Conservation (phyloP, 257 asterid genomes). For the Nyctanthes arbortristis region DNA sequence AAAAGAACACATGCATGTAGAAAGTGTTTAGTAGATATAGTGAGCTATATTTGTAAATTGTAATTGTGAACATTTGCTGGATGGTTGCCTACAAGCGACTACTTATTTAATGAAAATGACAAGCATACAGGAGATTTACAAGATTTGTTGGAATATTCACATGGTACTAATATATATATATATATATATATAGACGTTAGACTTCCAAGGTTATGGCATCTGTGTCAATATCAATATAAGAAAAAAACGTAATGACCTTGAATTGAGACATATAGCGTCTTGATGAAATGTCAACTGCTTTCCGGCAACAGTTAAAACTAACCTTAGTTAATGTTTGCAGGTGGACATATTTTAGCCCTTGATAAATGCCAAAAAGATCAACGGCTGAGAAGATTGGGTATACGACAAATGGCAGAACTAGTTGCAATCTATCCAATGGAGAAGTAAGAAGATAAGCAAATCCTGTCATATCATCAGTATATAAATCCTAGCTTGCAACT, state of each 20-base stretch:
- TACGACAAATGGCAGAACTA: constrained; percentile 71
- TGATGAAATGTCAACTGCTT: constrained; percentile 2
- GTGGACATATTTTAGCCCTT: constrained; percentile 89
- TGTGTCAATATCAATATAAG: neutral
- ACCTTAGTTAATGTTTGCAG: constrained; percentile 96
- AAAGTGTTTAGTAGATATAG: neutral
- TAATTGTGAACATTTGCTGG: neutral
- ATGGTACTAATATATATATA: too few relatives aligned
- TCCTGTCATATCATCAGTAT: neutral
- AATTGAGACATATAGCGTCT: neutral
- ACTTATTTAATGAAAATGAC: neutral
- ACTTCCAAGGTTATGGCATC: neutral
- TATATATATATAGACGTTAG: too few relatives aligned
- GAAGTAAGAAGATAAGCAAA: constrained; percentile 32
- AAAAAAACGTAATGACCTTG: neutral
- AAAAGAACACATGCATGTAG: neutral
- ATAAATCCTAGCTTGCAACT: neutral
- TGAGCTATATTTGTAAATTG: too few relatives aligned
- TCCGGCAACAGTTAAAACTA: constrained; percentile 25
- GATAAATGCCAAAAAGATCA: constrained; percentile 90
- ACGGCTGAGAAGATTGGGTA: constrained; percentile 79
- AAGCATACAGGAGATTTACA: neutral
- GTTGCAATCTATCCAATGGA: constrained; percentile 56
- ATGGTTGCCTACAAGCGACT: neutral
- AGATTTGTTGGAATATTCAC: neutral